Evolutionary conservation across 257 asterid species (phyloP).

Genomic region (Solanum appendiculatum): DNA sequence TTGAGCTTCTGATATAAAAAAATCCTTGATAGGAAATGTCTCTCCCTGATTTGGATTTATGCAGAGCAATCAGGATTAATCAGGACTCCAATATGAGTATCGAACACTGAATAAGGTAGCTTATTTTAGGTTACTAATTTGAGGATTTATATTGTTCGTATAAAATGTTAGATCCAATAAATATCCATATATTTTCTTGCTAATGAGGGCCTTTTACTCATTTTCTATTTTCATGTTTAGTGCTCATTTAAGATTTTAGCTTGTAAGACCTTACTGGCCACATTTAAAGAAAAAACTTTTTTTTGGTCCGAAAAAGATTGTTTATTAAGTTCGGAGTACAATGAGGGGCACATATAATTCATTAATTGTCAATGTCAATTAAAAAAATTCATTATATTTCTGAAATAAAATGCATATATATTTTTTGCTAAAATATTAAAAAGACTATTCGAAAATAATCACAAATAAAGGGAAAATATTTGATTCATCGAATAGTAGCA

Average conservation of each 20-base stretch:
- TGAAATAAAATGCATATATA: background rate
- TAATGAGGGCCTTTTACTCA: background rate
- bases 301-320: background rate
- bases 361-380: background rate
- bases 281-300: background rate
- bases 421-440: background rate
- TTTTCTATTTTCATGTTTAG: background rate
- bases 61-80: too few relatives aligned
- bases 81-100: rapidly evolving
- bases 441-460: background rate
- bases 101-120: too few relatives aligned
- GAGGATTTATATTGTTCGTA: background rate
- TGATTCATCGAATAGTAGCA: background rate
- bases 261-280: background rate
- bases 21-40: too few relatives aligned
- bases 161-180: background rate
- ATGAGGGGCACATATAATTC: background rate
- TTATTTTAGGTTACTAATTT: background rate
- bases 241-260: background rate
- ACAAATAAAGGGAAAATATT: background rate
- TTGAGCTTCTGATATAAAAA: too few relatives aligned
- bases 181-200: background rate
- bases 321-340: background rate
- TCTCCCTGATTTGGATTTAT: too few relatives aligned
- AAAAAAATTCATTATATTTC: background rate